Evolutionary conservation across 306 rosid genomes (phyloP).

Genomic region (Mimosa bimucronata): DNA sequence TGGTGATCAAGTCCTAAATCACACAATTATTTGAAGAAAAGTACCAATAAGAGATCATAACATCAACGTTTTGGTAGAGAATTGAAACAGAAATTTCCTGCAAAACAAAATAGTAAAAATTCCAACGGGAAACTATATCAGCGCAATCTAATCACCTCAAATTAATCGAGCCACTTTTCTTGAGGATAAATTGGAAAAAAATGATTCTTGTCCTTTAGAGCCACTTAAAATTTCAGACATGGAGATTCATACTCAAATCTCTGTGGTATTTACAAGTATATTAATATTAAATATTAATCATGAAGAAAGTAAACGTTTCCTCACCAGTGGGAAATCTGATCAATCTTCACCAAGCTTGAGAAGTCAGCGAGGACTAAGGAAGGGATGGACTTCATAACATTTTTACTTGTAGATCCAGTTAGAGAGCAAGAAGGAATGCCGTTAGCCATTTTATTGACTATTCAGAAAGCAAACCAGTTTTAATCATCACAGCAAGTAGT

Average conservation of each 20-base stretch:
- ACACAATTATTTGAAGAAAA: background rate
- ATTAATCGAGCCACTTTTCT: background rate
- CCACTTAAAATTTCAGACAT: background rate
- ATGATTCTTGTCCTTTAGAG: background rate
- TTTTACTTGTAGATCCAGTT: background rate
- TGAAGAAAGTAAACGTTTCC: background rate
- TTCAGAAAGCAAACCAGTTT: conserved; percentile 46
- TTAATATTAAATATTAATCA: background rate
- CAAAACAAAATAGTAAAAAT: background rate
- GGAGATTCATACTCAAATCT: background rate
- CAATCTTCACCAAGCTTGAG: background rate
- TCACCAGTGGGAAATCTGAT: conserved; percentile 6
- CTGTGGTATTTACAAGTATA: background rate
- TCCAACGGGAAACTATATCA: background rate
- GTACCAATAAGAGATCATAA: background rate
- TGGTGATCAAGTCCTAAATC: background rate
- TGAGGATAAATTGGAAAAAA: background rate
- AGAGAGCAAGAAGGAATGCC: background rate
- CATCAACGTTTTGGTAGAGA: background rate
- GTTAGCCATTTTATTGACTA: conserved; percentile 26
- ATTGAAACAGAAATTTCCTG: background rate
- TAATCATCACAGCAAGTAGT: conserved; percentile 50
- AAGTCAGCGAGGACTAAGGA: background rate
- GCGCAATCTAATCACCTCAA: background rate
- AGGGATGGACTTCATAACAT: background rate